phyloP scores from a whole-genome alignment of 2,329 filamentous ascomycete species.

The Verticillium nonalfalfae region DNA sequence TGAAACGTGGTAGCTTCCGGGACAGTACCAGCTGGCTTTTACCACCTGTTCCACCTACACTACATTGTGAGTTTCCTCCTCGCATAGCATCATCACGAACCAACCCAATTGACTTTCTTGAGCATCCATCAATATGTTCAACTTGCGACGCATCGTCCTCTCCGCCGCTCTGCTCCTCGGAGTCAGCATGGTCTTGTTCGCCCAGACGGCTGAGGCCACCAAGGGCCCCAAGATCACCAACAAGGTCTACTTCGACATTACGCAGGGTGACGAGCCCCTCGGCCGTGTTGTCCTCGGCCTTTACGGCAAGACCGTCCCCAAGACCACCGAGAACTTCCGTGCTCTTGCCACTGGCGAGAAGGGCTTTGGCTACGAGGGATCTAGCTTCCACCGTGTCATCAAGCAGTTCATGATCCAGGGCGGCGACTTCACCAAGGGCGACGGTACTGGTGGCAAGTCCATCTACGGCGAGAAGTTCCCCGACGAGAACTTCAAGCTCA shows the following conservation, averaged over 20 bases:
- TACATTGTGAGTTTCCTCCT: neutral
- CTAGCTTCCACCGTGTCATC: slow-evolving; percentile 84
- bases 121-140: slow-evolving; percentile 55
- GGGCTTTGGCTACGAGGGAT: slow-evolving; percentile 77
- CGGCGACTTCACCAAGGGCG: slow-evolving; percentile 78
- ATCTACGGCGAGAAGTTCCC: slow-evolving; percentile 81
- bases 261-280: slow-evolving; percentile 65
- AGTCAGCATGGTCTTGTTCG: slow-evolving; percentile 67
- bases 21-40: neutral
- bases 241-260: slow-evolving; percentile 89
- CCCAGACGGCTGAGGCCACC: slow-evolving; percentile 64
- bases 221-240: slow-evolving; percentile 94
- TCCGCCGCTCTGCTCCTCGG: slow-evolving; percentile 72
- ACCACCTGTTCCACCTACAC: neutral
- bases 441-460: slow-evolving; percentile 80
- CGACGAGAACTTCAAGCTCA: slow-evolving; percentile 94
- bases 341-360: slow-evolving; percentile 80
- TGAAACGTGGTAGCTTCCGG: slow-evolving; percentile 3
- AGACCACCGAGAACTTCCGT: slow-evolving; percentile 69
- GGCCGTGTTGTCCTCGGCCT: slow-evolving; percentile 76
- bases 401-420: slow-evolving; percentile 90
- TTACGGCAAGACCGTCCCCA: slow-evolving; percentile 81
- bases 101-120: slow-evolving; percentile 20
- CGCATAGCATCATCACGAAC: slow-evolving; percentile 2
- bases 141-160: slow-evolving; percentile 62